Conservation (phyloP, 129 eudicot species). For the Mikania micrantha region DNA sequence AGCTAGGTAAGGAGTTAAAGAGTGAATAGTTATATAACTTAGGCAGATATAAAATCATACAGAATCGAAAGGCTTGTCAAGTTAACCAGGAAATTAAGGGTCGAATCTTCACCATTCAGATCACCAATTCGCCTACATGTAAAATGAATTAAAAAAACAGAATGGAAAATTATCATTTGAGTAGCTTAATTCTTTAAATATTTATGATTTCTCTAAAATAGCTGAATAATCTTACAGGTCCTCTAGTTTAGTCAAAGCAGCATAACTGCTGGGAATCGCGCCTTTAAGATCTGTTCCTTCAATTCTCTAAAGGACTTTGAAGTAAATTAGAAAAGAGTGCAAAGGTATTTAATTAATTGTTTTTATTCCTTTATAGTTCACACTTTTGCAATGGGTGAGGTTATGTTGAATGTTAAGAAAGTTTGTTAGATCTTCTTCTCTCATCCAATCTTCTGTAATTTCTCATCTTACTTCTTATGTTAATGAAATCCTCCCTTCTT, state of each 20-base stretch:
- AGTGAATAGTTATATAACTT: neutral
- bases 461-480: too few species aligned
- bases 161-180: neutral
- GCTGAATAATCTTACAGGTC: slow-evolving; percentile 57
- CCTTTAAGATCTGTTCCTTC: slow-evolving; percentile 71
- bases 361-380: too few species aligned
- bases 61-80: slow-evolving; percentile 52
- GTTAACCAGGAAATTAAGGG: slow-evolving; percentile 55
- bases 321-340: too few species aligned
- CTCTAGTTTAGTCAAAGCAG: slow-evolving; percentile 57
- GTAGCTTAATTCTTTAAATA: too few species aligned
- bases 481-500: too few species aligned
- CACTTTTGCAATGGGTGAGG: too few species aligned
- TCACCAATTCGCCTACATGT: slow-evolving; percentile 61
- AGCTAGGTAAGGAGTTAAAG: neutral
- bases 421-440: too few species aligned
- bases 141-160: neutral
- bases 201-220: too few species aligned
- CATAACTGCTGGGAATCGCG: slow-evolving; percentile 56
- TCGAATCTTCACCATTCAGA: slow-evolving; percentile 44
- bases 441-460: too few species aligned
- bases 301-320: too few species aligned
- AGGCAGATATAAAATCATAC: slow-evolving; percentile 34
- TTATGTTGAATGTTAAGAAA: too few species aligned
- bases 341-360: too few species aligned